Conservation (phyloP, 306 rosid genomes). For the Cicer judaicum region DNA sequence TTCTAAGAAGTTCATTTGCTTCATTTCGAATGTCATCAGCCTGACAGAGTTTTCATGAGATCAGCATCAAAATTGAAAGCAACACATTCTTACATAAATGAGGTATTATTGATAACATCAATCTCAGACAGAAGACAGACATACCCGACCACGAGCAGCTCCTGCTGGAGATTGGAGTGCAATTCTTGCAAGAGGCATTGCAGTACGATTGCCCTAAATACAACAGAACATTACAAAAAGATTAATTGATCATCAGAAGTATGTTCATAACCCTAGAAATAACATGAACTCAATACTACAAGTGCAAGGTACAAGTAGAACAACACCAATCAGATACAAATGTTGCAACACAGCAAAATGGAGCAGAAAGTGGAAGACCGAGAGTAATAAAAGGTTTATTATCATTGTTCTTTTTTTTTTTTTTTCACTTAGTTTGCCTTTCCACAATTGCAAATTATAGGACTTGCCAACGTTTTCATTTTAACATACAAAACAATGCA, state of each 20-base stretch:
- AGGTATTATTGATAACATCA: conserved; percentile 15
- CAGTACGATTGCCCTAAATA: conserved; percentile 71
- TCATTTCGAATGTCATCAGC: conserved; percentile 92
- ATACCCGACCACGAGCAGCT: conserved; percentile 96
- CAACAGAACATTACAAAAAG: conserved; percentile 29
- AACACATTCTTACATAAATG: conserved; percentile 13
- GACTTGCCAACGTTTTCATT: conserved; percentile 6
- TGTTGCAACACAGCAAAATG: conserved; percentile 26
- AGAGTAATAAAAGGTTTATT: neutral
- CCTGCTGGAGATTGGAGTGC: conserved; percentile 87
- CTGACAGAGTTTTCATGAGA: conserved; percentile 52
- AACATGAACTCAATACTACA: conserved; percentile 4
- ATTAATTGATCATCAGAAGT: conserved; percentile 37
- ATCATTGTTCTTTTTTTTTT: neutral
- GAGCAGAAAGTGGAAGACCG: conserved; percentile 23
- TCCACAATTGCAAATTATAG: conserved; percentile 11
- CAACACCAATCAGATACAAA: conserved; percentile 22
- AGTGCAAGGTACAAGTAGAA: neutral
- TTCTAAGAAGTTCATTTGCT: conserved; percentile 87
- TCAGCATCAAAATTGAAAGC: conserved; percentile 40
- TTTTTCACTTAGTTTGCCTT: neutral
- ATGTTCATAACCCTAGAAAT: conserved; percentile 26
- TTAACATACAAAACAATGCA: conserved; percentile 8
- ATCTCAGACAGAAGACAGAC: conserved; percentile 35
- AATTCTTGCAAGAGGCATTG: conserved; percentile 90